phyloP scores from a whole-genome alignment of 306 rosid species.

The Lotus japonicus region DNA sequence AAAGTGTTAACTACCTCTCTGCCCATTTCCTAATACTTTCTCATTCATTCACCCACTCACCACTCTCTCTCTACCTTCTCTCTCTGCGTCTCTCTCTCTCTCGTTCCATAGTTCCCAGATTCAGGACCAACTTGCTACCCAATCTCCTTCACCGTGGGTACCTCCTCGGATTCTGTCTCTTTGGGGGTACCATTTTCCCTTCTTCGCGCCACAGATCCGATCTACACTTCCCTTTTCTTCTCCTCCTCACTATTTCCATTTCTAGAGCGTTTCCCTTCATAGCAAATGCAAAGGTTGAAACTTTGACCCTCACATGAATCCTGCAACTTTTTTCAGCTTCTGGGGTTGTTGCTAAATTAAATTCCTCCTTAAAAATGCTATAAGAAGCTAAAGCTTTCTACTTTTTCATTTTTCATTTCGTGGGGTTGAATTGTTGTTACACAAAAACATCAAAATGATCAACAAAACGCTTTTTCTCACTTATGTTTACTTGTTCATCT shows the following conservation, averaged over 20 bases:
- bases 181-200: constrained; percentile 7
- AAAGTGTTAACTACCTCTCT: constrained; percentile 3
- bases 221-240: neutral
- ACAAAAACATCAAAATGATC: constrained; percentile 49
- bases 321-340: neutral
- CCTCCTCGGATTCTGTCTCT: constrained; percentile 1
- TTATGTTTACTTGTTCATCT: constrained; percentile 69
- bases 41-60: neutral
- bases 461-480: constrained; percentile 71
- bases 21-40: neutral
- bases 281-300: neutral
- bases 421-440: neutral
- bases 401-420: too few species aligned
- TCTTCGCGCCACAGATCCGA: constrained; percentile 16
- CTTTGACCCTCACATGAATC: neutral
- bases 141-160: neutral
- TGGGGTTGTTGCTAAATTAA: neutral
- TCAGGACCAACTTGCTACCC: neutral
- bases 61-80: neutral
- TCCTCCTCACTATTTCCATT: neutral
- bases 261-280: neutral
- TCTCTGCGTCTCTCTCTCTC: neutral
- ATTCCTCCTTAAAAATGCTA: neutral
- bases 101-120: neutral
- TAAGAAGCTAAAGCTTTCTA: neutral